Percentiles rank a stretch among this genome's conserved stretches.
These are phyloP conservation scores for Scheffersomyces illinoinensis DNA, from an alignment of 1,139 yeast species.

Conservation along the genomic window DNA sequence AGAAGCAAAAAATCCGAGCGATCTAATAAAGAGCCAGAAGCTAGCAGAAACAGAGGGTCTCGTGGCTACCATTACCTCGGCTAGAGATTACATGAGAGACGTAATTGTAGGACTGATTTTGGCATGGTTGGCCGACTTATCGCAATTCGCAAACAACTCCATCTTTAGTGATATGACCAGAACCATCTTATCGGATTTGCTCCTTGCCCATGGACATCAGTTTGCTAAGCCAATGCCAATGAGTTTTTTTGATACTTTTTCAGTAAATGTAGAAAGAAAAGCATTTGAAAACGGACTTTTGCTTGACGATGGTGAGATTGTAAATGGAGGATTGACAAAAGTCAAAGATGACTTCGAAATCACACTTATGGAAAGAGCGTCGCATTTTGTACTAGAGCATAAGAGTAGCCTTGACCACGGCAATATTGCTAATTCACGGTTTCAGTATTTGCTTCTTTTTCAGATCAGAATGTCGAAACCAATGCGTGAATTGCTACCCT, in stretches of 20 bases:
- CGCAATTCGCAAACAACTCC: constrained; percentile 27
- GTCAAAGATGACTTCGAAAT: constrained; percentile 13
- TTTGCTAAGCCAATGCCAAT: constrained; percentile 30
- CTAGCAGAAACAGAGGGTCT: constrained; percentile 51
- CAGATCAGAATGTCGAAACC: constrained; percentile 58
- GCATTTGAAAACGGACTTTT: constrained; percentile 36
- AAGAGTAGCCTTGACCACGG: not conserved
- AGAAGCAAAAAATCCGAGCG: constrained; percentile 16
- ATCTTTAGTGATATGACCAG: constrained; percentile 27
- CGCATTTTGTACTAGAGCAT: constrained; percentile 4
- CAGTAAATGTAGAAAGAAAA: constrained; percentile 14
- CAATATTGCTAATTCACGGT: constrained; percentile 35
- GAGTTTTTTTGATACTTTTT: constrained; percentile 12
- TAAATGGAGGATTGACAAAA: constrained; percentile 21
- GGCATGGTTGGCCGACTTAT: constrained; percentile 50
- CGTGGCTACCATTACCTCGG: constrained; percentile 54
- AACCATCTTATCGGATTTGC: constrained; percentile 22
- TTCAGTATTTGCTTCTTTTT: constrained; percentile 54
- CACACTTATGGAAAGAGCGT: constrained; percentile 14
- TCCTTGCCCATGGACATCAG: constrained; percentile 29
- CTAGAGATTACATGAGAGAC: constrained; percentile 51
- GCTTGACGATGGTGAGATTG: constrained; percentile 21
- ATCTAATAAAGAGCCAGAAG: constrained; percentile 24
- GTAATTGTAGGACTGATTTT: constrained; percentile 43
- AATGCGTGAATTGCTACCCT: constrained; percentile 47